These are phyloP conservation scores for Leucogyrophana mollusca DNA, from an alignment of 768 basidiomycete genomes.

Conservation along the genomic window DNA sequence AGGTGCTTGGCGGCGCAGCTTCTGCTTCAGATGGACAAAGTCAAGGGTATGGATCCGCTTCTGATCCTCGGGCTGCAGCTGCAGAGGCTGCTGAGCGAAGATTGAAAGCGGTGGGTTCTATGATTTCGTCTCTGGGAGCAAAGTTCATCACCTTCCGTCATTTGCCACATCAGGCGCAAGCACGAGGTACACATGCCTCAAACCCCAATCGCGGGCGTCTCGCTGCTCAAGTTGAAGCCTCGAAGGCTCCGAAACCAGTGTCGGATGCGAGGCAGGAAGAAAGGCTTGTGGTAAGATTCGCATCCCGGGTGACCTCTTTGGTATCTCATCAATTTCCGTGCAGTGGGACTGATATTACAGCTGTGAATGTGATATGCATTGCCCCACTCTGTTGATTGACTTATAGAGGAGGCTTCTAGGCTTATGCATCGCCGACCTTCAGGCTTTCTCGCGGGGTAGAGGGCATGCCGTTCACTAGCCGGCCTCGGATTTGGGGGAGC, in stretches of 20 bases:
- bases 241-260: constrained; percentile 33
- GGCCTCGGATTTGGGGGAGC: no score
- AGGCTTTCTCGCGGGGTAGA: constrained; percentile 26
- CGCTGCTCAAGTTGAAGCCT: constrained; percentile 40
- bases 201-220: constrained; percentile 48
- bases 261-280: constrained; percentile 41
- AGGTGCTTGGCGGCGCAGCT: constrained; percentile 44
- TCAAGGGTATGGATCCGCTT: constrained; percentile 22
- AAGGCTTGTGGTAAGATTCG: constrained; percentile 42
- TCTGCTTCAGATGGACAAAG: constrained; percentile 18
- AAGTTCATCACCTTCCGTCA: constrained; percentile 18
- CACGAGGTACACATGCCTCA: constrained; percentile 40
- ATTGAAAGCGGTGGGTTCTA: constrained; percentile 48
- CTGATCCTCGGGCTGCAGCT: constrained; percentile 52
- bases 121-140: constrained; percentile 9
- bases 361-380: constrained; percentile 13
- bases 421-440: constrained; percentile 25
- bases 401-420: constrained; percentile 17
- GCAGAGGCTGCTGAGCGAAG: constrained; percentile 64
- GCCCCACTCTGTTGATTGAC: constrained; percentile 18
- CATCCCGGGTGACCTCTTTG: constrained; percentile 13
- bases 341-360: constrained; percentile 43
- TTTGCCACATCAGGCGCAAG: constrained; percentile 32
- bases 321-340: constrained; percentile 27
- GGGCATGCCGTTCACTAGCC: no score